Evolutionary conservation across 2,329 filamentous ascomycete species (phyloP), one percentile per base, ranked within the genome.

Genomic region (Colletotrichum cordylinicola): DNA sequence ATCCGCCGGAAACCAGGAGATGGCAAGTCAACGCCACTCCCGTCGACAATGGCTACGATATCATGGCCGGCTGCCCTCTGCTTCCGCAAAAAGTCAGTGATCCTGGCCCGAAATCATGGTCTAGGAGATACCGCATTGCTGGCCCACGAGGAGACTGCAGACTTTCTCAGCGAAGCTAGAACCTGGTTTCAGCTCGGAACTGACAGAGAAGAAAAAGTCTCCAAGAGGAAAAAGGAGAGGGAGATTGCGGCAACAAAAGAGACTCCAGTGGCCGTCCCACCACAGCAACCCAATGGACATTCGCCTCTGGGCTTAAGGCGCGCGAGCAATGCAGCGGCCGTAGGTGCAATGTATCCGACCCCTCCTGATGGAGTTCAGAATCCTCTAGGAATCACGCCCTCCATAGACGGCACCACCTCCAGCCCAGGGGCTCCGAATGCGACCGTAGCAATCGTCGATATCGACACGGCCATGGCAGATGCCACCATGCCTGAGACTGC

Each of bases 311-410:
- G 86, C 18, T 79, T 90, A 8, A 87, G 90, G 77, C 86, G 90
- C 79, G 84, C 89, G 48, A 89, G 87, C 78, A 87, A 86, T 27
- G 83, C 85, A 8, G 82, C 85, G 15, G 83, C 85, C 8, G 84
- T 86, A 29, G 89, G 90, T 56, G 88, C 90, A 3, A 91, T 95
- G 83, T 95, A 95, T 81, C 93, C 92, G 10, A 95, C 93, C 8
- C 93, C 93, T 3, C 93, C 93, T 13, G 93, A 94, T 80, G 92
- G 88, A 16, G 84, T 93, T 21, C 91, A 91, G 55, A 87, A 88
- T 67, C 83, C 85, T 3, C 83, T 88, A 12, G 91, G 88, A 4
- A 86, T 89, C 8, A 90, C 90, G 1, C 89, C 91, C 6, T 89
- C 89, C 2, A 86, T 92, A 69, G 91, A 93, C 73, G 89, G 88